Evolutionary conservation across 2,329 filamentous ascomycete species (phyloP).

Genomic region (Cercospora zeae-maydis): DNA sequence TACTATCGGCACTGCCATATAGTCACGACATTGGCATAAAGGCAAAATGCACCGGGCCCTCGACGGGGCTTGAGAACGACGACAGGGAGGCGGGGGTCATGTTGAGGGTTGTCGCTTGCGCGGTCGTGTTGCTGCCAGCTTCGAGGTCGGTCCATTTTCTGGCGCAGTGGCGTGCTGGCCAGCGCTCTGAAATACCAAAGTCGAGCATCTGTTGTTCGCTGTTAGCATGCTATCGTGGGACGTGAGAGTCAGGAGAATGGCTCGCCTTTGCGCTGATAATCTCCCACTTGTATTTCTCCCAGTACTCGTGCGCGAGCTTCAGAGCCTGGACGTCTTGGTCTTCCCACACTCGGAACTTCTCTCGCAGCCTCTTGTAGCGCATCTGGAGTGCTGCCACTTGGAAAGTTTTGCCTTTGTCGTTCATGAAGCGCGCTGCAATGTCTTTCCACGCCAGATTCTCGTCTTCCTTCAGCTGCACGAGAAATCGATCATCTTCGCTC

Average conservation of each 20-base stretch:
- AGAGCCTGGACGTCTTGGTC: conserved; percentile 51
- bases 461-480: conserved; percentile 52
- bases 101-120: conserved; percentile 22
- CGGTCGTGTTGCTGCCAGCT: conserved; percentile 25
- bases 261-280: conserved; percentile 52
- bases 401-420: conserved; percentile 47
- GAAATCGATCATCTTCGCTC: conserved; percentile 50
- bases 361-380: conserved; percentile 51
- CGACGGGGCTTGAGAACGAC: conserved; percentile 32
- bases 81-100: conserved; percentile 27
- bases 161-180: conserved; percentile 49
- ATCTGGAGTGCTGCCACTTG: conserved; percentile 54
- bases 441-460: conserved; percentile 55
- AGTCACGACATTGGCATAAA: conserved; percentile 34
- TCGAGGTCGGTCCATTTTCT: conserved; percentile 51
- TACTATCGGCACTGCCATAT: conserved; percentile 18
- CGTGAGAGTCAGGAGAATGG: neutral
- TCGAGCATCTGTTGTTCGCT: conserved; percentile 47
- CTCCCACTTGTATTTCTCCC: conserved; percentile 53
- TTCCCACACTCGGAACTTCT: conserved; percentile 51
- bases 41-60: conserved; percentile 29
- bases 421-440: conserved; percentile 50
- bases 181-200: conserved; percentile 49
- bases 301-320: conserved; percentile 51
- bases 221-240: neutral